Percentiles rank a stretch among this genome's conserved stretches.
Evolutionary conservation across 345 rosid genomes (phyloP).

Genomic region (Sonneratia alba): DNA sequence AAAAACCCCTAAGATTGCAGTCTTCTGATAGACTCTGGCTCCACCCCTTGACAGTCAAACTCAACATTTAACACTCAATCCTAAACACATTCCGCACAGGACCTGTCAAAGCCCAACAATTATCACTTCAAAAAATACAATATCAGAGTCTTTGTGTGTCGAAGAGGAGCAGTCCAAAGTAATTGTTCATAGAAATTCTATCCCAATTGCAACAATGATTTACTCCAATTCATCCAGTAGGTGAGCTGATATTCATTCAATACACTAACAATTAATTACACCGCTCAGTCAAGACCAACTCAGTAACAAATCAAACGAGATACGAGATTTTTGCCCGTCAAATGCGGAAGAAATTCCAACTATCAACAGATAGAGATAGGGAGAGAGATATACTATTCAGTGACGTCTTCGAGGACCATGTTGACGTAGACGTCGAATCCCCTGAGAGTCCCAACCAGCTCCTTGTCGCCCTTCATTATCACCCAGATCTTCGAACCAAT

Average conservation of each 20-base stretch:
- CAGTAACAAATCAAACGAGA: not conserved
- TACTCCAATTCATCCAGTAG: not conserved
- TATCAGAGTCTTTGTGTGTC: not conserved
- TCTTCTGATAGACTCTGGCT: not conserved
- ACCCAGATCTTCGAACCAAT: slow-evolving; percentile 19
- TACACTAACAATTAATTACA: not conserved
- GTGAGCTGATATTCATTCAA: not conserved
- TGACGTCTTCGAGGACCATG: slow-evolving; percentile 22
- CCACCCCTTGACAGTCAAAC: not conserved
- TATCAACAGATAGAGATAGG: not conserved
- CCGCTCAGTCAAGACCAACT: not conserved
- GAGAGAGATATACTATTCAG: slow-evolving; percentile 11
- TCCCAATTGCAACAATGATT: not conserved
- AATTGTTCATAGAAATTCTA: not conserved
- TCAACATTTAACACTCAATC: not conserved
- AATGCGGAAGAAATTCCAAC: not conserved
- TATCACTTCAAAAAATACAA: not conserved
- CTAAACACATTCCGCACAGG: not conserved
- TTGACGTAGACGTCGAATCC: slow-evolving; percentile 17
- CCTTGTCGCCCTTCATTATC: slow-evolving; percentile 23
- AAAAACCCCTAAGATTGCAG: not conserved
- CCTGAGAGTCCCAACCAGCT: slow-evolving; percentile 16
- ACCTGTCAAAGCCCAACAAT: not conserved
- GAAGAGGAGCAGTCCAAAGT: not conserved
- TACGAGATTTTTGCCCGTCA: not conserved